Conservation (phyloP, 768 basidiomycete species). For the Favolaschia claudopus region DNA sequence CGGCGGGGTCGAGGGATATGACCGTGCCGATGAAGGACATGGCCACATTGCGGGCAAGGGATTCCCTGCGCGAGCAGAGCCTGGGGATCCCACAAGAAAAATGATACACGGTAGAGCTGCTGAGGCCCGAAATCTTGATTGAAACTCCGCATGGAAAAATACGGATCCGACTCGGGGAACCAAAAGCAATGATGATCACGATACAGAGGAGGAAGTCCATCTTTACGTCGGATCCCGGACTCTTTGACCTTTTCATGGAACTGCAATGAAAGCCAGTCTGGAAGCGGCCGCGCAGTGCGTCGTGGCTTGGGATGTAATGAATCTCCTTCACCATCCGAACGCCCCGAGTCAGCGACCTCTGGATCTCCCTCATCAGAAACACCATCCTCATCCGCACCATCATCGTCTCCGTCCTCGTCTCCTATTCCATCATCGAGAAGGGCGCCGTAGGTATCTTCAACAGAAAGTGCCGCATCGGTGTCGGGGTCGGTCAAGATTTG, state of each 20-base stretch:
- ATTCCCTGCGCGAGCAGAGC: too few species aligned
- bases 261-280: background rate
- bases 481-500: too few species aligned
- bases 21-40: too few species aligned
- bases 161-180: conserved; percentile 5
- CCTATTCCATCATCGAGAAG: background rate
- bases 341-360: background rate
- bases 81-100: too few species aligned
- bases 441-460: too few species aligned
- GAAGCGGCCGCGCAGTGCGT: background rate
- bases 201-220: conserved; percentile 2
- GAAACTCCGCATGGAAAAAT: background rate
- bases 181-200: background rate
- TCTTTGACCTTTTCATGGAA: background rate
- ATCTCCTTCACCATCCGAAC: too few species aligned
- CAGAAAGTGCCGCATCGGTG: too few species aligned
- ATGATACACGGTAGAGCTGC: too few species aligned
- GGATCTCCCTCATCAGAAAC: background rate
- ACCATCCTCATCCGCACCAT: background rate
- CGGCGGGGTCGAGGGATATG: too few species aligned
- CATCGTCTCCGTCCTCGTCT: background rate
- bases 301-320: background rate
- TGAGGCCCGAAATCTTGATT: too few species aligned
- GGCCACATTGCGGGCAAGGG: too few species aligned
- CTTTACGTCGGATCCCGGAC: background rate